phyloP scores from a whole-genome alignment of 768 basidiomycete genomes.

The Macrocybe gigantea region DNA sequence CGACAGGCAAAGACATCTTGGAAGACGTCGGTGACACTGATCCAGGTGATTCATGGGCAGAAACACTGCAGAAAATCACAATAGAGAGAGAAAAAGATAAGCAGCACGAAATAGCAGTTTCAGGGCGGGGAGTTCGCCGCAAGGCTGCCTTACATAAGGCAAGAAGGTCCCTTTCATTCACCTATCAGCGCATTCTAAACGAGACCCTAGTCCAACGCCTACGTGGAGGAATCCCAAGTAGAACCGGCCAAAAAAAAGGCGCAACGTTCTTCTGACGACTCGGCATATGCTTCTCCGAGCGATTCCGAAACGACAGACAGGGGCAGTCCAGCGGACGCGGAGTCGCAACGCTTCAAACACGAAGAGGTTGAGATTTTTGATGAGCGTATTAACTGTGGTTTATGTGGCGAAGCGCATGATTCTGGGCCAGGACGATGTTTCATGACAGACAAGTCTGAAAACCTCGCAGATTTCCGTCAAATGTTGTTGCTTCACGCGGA shows the following conservation, averaged over 20 bases:
- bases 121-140: constrained; percentile 72
- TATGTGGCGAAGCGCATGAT: constrained; percentile 55
- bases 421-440: constrained; percentile 40
- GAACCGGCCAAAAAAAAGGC: constrained; percentile 7
- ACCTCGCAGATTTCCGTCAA: constrained; percentile 64
- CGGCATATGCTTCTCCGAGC: constrained; percentile 17
- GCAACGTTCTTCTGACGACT: constrained; percentile 21
- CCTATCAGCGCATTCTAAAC: background rate
- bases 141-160: constrained; percentile 56
- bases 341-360: constrained; percentile 10
- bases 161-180: background rate
- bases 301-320: too few relatives aligned
- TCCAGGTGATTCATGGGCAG: constrained; percentile 77
- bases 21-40: constrained; percentile 65
- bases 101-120: constrained; percentile 42
- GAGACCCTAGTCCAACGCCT: constrained; percentile 24
- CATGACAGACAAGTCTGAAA: constrained; percentile 62
- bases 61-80: constrained; percentile 52
- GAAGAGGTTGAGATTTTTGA: background rate
- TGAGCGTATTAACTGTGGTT: constrained; percentile 37
- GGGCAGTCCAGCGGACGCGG: background rate
- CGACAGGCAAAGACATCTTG: constrained; percentile 64
- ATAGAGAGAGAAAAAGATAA: constrained; percentile 35
- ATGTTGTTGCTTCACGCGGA: constrained; percentile 60
- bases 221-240: constrained; percentile 10